Evolutionary conservation across 345 rosid species (phyloP), one percentile per base, ranked within the genome.

Genomic region (Lepidium sativum): DNA sequence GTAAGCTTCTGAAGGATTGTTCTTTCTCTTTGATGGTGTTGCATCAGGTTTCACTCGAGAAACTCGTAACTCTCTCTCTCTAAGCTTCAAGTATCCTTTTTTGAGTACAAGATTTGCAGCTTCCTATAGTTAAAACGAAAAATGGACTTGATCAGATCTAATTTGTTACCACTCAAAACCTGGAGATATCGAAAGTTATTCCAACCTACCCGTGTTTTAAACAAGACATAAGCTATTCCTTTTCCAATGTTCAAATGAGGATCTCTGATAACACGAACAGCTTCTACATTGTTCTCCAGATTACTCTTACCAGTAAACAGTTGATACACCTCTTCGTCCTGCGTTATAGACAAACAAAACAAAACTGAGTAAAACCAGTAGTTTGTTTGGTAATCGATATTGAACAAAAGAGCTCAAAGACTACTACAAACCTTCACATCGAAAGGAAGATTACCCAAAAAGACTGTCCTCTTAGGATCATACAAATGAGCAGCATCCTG

Each of bases 271-370:
- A 91, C 96, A 37, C 96, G 89, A 66, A 94, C 90, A 66, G 92
- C 97, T 83, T 94, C 99, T 60, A 94, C 54, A 76, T 70, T 76
- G 65, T 84, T 82, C 66, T 74, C 85, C 60, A 82, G 60, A 77
- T 80, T 80, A 50, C 57, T 83, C 60, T 86, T 79, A 62, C 85
- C 65, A 23, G 84, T 68, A 71, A 94, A 86, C 34, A 94, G 80
- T 70, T 80, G 95, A 85, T 90, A 94, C 39, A 94, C 41, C 78
- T 94, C 97, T 80, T 90, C 99, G 62, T 88, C 99, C 99, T 94
- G 75, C 57, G 8, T 47, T 25, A 45, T 8, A 49, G 0, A 68
- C 6, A 38, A 68, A 39, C 15, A 9, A 21, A 41, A 41, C 32
- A 35, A 15, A 69, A 29, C 50, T 45, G 7, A 47, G 32, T 44